phyloP scores from a whole-genome alignment of 768 basidiomycete species.

The Podaxis carcinomalis region DNA sequence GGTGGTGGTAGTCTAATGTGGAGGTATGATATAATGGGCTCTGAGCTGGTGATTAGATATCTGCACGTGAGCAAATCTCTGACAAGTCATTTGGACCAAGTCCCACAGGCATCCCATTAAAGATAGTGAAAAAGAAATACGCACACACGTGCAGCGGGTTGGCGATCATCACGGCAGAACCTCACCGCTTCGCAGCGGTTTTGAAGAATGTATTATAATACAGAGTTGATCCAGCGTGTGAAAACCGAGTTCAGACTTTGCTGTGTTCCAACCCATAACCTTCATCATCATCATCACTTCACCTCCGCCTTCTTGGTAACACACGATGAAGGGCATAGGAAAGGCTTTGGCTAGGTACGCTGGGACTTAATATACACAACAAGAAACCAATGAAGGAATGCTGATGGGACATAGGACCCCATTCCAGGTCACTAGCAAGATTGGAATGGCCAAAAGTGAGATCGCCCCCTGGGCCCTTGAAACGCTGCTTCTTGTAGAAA shows the following conservation, averaged over 20 bases:
- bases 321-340: constrained; percentile 76
- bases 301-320: constrained; percentile 1
- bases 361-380: not conserved
- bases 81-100: not conserved
- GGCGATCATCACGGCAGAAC: not conserved
- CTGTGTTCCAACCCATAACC: constrained; percentile 2
- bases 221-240: constrained; percentile 12
- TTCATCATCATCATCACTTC: not conserved
- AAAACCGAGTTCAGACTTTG: not conserved
- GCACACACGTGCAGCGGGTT: not conserved
- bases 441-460: constrained; percentile 92
- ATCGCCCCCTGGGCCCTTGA: constrained; percentile 1
- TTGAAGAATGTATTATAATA: not conserved
- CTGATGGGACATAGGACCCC: constrained; percentile 63
- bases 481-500: not conserved
- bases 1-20: not conserved
- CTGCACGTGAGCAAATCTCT: not conserved
- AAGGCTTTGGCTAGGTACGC: constrained; percentile 74
- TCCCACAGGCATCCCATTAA: too few relatives aligned
- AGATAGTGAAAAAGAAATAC: too few relatives aligned
- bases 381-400: not conserved
- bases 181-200: not conserved
- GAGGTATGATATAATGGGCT: not conserved
- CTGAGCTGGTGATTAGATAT: not conserved
- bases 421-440: constrained; percentile 80